Percentiles rank a stretch among this genome's conserved stretches.
These are phyloP conservation scores for Lablab purpureus DNA, from an alignment of 306 rosid species.

Conservation along the genomic window DNA sequence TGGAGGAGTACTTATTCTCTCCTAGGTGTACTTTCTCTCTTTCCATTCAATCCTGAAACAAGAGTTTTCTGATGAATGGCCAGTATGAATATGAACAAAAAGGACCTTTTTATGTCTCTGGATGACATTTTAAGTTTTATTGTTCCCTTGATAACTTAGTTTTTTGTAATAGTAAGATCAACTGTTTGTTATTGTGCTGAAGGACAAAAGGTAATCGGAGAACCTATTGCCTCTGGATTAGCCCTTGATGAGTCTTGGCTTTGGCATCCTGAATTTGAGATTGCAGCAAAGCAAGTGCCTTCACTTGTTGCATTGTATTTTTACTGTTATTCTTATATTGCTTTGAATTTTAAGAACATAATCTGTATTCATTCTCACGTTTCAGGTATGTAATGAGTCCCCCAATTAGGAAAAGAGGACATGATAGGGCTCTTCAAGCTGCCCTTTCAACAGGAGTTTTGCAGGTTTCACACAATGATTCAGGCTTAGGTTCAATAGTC, in stretches of 20 bases:
- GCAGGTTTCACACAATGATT: conserved; percentile 66
- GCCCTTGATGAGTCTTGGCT: conserved; percentile 90
- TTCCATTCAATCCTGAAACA: not conserved
- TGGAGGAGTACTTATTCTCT: not conserved
- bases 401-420: conserved; percentile 84
- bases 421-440: conserved; percentile 89
- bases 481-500: conserved; percentile 32
- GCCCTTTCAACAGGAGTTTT: conserved; percentile 84
- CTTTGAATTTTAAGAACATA: conserved; percentile 40
- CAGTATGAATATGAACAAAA: not conserved
- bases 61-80: not conserved
- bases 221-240: conserved; percentile 86
- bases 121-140: not conserved
- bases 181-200: conserved; percentile 40
- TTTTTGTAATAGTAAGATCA: not conserved
- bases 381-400: conserved; percentile 98
- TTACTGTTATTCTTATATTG: conserved; percentile 23
- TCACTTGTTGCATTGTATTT: conserved; percentile 25
- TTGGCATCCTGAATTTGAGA: conserved; percentile 89
- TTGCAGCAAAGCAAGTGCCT: conserved; percentile 76
- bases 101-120: not conserved
- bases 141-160: not conserved
- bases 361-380: conserved; percentile 34
- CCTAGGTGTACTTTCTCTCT: not conserved
- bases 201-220: conserved; percentile 90